A percentile compares a stretch with the other conserved stretches of the same genome.
Conservation (phyloP, 495 filamentous ascomycete genomes). For the Aspergillus indologenus region DNA sequence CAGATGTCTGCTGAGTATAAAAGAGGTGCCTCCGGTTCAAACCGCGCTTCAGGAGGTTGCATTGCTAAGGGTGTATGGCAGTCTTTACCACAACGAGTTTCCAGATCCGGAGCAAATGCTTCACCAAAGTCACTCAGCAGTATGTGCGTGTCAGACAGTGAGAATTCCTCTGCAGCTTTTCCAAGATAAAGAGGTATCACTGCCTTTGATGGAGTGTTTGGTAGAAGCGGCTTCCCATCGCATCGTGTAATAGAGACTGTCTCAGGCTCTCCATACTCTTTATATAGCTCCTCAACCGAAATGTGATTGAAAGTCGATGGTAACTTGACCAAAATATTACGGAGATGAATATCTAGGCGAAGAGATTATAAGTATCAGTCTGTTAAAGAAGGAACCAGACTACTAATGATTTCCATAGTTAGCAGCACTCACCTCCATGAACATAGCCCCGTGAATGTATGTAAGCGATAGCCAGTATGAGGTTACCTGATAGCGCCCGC, state of each 20-base stretch:
- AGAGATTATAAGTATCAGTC: not conserved
- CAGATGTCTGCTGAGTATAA: conserved; percentile 35
- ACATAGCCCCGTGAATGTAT: conserved; percentile 33
- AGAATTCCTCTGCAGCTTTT: conserved; percentile 29
- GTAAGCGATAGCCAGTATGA: conserved; percentile 26
- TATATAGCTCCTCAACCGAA: conserved; percentile 29
- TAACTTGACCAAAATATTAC: conserved; percentile 35
- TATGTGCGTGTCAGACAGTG: conserved; percentile 22
- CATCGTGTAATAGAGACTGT: conserved; percentile 19
- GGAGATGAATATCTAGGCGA: conserved; percentile 33
- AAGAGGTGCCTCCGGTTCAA: conserved; percentile 27
- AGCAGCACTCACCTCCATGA: conserved; percentile 29
- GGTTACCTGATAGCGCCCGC: conserved; percentile 23
- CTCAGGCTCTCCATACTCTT: conserved; percentile 27
- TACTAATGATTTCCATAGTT: no score
- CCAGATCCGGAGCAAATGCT: conserved; percentile 24
- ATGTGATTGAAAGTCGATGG: conserved; percentile 27
- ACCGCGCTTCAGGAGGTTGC: conserved; percentile 33
- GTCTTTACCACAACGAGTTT: conserved; percentile 27
- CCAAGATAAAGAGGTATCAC: conserved; percentile 30
- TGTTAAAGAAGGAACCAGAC: not conserved
- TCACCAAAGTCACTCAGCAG: conserved; percentile 39
- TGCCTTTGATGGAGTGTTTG: conserved; percentile 25
- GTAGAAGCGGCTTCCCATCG: conserved; percentile 16
- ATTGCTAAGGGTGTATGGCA: conserved; percentile 28